Percentiles rank a stretch among this genome's conserved stretches.
phyloP scores from a whole-genome alignment of 805 yeast genomes.

The Myxozyma vanderwaltii region DNA sequence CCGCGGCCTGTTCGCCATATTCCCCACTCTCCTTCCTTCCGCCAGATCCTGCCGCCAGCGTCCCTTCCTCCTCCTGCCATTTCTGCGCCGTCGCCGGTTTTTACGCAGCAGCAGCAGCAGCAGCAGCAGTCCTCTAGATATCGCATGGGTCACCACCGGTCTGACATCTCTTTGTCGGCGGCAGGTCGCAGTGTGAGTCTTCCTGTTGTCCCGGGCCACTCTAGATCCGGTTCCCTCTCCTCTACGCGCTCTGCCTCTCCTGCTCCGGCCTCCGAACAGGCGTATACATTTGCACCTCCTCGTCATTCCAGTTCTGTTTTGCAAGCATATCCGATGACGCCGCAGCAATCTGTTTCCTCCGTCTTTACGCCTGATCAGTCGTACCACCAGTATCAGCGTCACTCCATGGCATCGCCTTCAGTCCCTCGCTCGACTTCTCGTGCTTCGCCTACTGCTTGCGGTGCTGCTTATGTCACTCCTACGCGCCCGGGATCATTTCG shows the following conservation, averaged over 20 bases:
- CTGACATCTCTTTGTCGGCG: conserved; percentile 10
- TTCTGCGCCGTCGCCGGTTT: background rate
- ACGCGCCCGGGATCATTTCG: conserved; percentile 7
- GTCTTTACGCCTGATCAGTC: background rate
- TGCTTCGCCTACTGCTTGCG: background rate
- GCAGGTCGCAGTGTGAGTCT: conserved; percentile 15
- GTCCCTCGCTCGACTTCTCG: conserved; percentile 3
- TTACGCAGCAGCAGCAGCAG: background rate
- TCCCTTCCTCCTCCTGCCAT: conserved; percentile 5
- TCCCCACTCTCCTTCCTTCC: conserved; percentile 26
- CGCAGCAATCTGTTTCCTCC: background rate
- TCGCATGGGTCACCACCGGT: conserved; percentile 12
- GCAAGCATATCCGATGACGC: conserved; percentile 5
- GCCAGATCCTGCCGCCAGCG: conserved; percentile 5
- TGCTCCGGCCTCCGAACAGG: background rate
- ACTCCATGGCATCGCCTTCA: background rate
- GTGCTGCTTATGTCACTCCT: background rate
- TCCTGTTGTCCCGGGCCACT: background rate
- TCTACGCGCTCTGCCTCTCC: conserved; percentile 12
- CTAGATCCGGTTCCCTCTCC: background rate
- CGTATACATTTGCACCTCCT: background rate
- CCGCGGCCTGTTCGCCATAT: conserved; percentile 23
- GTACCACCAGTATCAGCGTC: conserved; percentile 12
- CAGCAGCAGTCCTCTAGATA: background rate
- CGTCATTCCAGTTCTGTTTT: background rate